phyloP scores from a whole-genome alignment of 1,139 yeast genomes.

The Nadsonia starkeyi-henricii region DNA sequence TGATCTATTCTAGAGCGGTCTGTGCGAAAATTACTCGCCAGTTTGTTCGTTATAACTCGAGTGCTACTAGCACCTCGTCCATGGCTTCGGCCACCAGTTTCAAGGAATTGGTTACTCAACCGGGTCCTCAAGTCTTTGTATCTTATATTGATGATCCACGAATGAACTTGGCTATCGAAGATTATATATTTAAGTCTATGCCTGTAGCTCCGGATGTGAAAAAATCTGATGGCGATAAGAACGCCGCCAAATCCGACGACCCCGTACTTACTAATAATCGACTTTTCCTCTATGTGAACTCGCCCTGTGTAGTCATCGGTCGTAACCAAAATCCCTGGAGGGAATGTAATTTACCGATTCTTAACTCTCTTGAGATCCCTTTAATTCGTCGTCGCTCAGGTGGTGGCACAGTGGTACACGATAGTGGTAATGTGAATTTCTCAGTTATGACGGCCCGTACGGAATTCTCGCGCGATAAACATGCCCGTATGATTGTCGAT shows the following conservation, averaged over 20 bases:
- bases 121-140: conserved; percentile 18
- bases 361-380: conserved; percentile 45
- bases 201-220: conserved; percentile 25
- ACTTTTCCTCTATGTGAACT: conserved; percentile 58
- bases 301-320: conserved; percentile 86
- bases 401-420: conserved; percentile 97
- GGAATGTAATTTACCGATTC: conserved; percentile 57
- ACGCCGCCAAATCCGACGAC: conserved; percentile 3
- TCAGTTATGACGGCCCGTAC: conserved; percentile 62
- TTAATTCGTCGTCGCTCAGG: conserved; percentile 73
- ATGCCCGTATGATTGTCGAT: conserved; percentile 39
- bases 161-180: conserved; percentile 70
- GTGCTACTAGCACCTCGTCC: too few species aligned
- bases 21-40: too few species aligned
- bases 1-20: too few species aligned
- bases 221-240: conserved; percentile 6
- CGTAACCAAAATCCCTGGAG: conserved; percentile 93
- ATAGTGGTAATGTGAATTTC: conserved; percentile 79
- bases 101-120: not conserved
- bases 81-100: not conserved
- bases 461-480: conserved; percentile 50
- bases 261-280: conserved; percentile 29
- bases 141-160: conserved; percentile 53
- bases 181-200: conserved; percentile 53
- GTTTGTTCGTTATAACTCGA: too few species aligned